A percentile compares a stretch with the other conserved stretches of the same genome.
Evolutionary conservation across 805 yeast species (phyloP).

Genomic region (Metschnikowia anglica): DNA sequence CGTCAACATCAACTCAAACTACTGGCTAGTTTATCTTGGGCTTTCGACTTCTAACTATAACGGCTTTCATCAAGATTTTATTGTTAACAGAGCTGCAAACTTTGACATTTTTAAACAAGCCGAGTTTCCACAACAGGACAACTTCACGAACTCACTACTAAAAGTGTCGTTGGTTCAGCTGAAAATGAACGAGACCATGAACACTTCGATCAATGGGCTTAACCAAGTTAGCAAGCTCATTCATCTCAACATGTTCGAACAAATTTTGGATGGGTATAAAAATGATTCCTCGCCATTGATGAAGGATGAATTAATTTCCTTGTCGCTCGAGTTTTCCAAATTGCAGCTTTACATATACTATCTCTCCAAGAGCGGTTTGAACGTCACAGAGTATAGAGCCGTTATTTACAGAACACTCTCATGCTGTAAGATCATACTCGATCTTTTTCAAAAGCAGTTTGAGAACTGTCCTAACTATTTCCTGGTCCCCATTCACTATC

Average conservation of each 20-base stretch:
- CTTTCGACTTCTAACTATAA: constrained; percentile 30
- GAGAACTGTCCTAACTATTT: constrained; percentile 22
- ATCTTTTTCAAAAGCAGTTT: constrained; percentile 25
- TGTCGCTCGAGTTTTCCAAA: constrained; percentile 38
- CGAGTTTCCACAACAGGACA: constrained; percentile 19
- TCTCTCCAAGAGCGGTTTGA: constrained; percentile 27
- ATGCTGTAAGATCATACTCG: constrained; percentile 31
- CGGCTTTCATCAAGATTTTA: constrained; percentile 35
- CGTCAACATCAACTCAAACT: constrained; percentile 42
- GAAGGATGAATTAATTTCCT: constrained; percentile 24
- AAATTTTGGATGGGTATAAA: constrained; percentile 34
- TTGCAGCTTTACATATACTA: constrained; percentile 40
- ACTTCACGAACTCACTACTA: constrained; percentile 26
- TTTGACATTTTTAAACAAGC: constrained; percentile 23
- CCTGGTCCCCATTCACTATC: constrained; percentile 42
- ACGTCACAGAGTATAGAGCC: constrained; percentile 28
- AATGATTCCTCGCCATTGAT: constrained; percentile 21
- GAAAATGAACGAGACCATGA: constrained; percentile 40
- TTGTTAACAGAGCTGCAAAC: constrained; percentile 34
- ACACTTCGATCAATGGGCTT: constrained; percentile 28
- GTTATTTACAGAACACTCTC: constrained; percentile 28
- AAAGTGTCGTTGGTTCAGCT: constrained; percentile 38
- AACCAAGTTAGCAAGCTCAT: constrained; percentile 33
- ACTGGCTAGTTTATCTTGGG: constrained; percentile 43
- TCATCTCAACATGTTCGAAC: constrained; percentile 44